Evolutionary conservation across 768 basidiomycete species (phyloP).

Genomic region (Hypholoma sublateritium): DNA sequence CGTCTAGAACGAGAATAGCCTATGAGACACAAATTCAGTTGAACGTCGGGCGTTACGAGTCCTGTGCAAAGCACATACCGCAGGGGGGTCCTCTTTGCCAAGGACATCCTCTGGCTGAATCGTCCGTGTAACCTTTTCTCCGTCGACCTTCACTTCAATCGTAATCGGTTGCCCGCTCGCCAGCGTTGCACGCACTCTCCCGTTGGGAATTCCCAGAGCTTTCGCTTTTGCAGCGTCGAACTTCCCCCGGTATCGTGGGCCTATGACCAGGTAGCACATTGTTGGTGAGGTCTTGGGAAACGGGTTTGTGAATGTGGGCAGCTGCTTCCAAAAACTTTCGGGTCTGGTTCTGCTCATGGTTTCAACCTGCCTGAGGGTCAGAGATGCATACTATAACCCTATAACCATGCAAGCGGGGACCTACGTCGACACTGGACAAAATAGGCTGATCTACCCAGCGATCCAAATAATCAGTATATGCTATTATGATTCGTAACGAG

Average conservation of each 20-base stretch:
- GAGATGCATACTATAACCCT: slow-evolving; percentile 4
- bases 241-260: slow-evolving; percentile 59
- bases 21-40: slow-evolving; percentile 22
- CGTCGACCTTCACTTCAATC: slow-evolving; percentile 47
- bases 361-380: slow-evolving; percentile 21
- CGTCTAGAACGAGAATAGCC: slow-evolving; percentile 70
- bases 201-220: slow-evolving; percentile 56
- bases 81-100: slow-evolving; percentile 49
- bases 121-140: slow-evolving; percentile 41
- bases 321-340: slow-evolving; percentile 33
- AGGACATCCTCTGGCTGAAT: slow-evolving; percentile 64
- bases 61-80: slow-evolving; percentile 29
- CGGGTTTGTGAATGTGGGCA: slow-evolving; percentile 32
- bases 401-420: neutral
- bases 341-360: slow-evolving; percentile 27
- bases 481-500: neutral
- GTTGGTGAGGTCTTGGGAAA: slow-evolving; percentile 30
- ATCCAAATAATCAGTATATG: neutral
- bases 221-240: slow-evolving; percentile 70
- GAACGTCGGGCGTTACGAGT: neutral
- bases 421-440: slow-evolving; percentile 9
- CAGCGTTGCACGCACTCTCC: slow-evolving; percentile 59
- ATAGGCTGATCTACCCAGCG: slow-evolving; percentile 1
- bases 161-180: slow-evolving; percentile 65
- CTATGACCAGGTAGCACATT: slow-evolving; percentile 50